A percentile compares a stretch with the other conserved stretches of the same genome.
Conservation (phyloP, 169 alveolate species). For the Cryptosporidium felis region DNA sequence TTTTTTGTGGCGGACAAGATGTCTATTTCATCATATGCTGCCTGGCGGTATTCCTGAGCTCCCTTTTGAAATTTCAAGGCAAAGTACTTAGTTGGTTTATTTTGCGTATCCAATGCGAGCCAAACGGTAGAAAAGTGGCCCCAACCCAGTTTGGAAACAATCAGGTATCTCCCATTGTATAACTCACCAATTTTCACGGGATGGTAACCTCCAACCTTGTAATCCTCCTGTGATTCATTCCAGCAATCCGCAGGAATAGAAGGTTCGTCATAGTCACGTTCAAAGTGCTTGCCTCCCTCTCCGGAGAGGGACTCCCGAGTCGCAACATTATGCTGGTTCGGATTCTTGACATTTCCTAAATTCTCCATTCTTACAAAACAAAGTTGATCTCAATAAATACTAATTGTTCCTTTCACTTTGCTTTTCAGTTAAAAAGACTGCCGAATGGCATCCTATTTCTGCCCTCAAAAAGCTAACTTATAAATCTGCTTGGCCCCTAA, state of each 20-base stretch:
- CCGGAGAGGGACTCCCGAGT: neutral
- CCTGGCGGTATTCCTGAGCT: constrained; percentile 95
- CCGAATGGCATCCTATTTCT: too few species aligned
- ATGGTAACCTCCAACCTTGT: constrained; percentile 90
- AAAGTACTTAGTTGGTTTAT: constrained; percentile 88
- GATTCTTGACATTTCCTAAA: neutral
- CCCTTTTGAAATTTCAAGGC: constrained; percentile 97
- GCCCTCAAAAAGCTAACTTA: too few species aligned
- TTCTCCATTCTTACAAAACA: constrained; percentile 7
- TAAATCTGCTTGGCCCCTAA: too few species aligned
- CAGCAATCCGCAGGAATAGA: constrained; percentile 61
- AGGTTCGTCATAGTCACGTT: constrained; percentile 43
- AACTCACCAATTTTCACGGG: constrained; percentile 95
- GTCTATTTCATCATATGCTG: constrained; percentile 97
- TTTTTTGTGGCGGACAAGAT: constrained; percentile 88
- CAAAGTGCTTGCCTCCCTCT: neutral
- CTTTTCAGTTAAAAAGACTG: too few species aligned
- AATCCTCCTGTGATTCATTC: constrained; percentile 64
- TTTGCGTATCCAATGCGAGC: constrained; percentile 92
- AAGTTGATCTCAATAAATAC: too few species aligned
- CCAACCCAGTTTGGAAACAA: constrained; percentile 98
- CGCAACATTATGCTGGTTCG: neutral
- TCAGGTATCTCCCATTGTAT: constrained; percentile 90
- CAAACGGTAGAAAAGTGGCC: constrained; percentile 99
- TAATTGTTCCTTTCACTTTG: too few species aligned